Percentiles rank a stretch among this genome's conserved stretches.
Evolutionary conservation across 768 basidiomycete genomes (phyloP).

Genomic region (Boletus pseudopeckii): DNA sequence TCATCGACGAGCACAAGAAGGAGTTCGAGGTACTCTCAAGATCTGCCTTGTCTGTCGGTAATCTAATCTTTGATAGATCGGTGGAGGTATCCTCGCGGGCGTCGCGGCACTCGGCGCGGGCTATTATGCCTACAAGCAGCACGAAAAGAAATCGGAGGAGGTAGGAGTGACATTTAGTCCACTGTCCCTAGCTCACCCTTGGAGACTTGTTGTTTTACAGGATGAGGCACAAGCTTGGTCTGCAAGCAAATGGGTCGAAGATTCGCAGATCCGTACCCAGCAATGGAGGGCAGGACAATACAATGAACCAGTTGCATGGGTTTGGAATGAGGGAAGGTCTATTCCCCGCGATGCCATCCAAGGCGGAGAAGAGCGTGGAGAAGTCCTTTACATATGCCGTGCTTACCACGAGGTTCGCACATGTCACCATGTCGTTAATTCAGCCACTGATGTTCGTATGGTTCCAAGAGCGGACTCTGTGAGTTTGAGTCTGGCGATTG

Average conservation of each 20-base stretch:
- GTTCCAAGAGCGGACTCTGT: constrained; percentile 52
- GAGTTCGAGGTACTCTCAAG: constrained; percentile 46
- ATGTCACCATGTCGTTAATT: background rate
- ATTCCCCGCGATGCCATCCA: constrained; percentile 58
- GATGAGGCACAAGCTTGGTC: constrained; percentile 51
- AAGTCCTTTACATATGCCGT: constrained; percentile 56
- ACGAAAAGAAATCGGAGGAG: constrained; percentile 56
- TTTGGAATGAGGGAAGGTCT: constrained; percentile 53
- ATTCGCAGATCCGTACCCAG: constrained; percentile 52
- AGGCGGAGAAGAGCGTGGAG: constrained; percentile 52
- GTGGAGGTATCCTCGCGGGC: constrained; percentile 59
- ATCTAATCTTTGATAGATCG: constrained; percentile 43
- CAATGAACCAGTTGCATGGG: constrained; percentile 54
- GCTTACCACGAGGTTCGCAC: constrained; percentile 52
- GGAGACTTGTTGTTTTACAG: constrained; percentile 29
- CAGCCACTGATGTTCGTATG: constrained; percentile 4
- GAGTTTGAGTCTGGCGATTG: constrained; percentile 10
- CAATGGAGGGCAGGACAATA: constrained; percentile 44
- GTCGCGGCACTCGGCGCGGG: constrained; percentile 52
- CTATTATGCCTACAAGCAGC: constrained; percentile 48
- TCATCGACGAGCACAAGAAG: constrained; percentile 55
- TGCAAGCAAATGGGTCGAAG: constrained; percentile 50
- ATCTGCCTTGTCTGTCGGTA: background rate
- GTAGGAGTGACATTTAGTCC: constrained; percentile 30
- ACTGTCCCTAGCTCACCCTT: background rate